Percentiles rank a stretch among this genome's conserved stretches.
phyloP scores from a whole-genome alignment of 441 rosid species.

The Erysimum pusillum region DNA sequence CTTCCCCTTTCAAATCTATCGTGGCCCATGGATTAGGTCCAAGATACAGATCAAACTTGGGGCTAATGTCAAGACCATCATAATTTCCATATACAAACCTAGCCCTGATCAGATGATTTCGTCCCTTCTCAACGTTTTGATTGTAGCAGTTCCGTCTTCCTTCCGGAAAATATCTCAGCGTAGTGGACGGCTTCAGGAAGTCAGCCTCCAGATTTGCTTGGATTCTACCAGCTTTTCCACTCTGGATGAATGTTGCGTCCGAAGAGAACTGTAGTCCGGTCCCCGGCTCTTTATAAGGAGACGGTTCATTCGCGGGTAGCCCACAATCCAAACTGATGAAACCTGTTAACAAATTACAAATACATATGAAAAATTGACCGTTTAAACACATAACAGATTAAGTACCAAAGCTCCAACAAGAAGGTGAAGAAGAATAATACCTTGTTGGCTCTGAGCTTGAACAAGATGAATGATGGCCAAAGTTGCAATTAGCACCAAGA shows the following conservation, averaged over 20 bases:
- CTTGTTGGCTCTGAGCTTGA: conserved; percentile 45
- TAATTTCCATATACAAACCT: conserved; percentile 55
- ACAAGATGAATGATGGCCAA: conserved; percentile 20
- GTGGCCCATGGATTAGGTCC: neutral
- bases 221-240: conserved; percentile 10
- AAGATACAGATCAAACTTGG: conserved; percentile 28
- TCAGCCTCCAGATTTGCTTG: neutral
- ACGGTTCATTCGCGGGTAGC: conserved; percentile 12
- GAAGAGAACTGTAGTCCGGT: conserved; percentile 26
- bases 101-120: conserved; percentile 41
- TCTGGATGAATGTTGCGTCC: conserved; percentile 28
- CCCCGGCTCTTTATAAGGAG: conserved; percentile 4
- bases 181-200: neutral
- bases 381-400: no score
- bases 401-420: no score
- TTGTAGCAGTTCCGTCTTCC: conserved; percentile 58
- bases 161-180: conserved; percentile 52
- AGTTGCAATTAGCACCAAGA: neutral
- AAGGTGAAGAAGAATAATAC: neutral
- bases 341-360: conserved; percentile 9
- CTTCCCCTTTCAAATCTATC: neutral
- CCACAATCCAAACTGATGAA: conserved; percentile 43
- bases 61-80: conserved; percentile 27
- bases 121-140: conserved; percentile 31
- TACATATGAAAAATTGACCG: neutral